Conservation (phyloP, 768 basidiomycete species). For the Hypsizygus marmoreus region DNA sequence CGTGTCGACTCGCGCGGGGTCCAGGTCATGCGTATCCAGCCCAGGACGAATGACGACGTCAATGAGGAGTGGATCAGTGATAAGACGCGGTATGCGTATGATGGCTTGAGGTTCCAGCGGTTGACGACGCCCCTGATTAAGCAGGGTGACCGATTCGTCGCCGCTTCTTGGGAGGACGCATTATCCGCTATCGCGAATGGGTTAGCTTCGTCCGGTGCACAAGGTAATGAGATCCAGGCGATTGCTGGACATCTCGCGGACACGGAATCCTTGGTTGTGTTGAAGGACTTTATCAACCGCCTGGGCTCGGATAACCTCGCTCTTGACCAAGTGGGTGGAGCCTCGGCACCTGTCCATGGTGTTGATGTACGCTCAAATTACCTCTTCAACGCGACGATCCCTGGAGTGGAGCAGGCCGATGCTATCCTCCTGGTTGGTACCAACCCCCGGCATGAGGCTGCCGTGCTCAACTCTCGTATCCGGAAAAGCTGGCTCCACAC, state of each 20-base stretch:
- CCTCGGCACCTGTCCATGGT: conserved; percentile 70
- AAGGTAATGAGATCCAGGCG: conserved; percentile 91
- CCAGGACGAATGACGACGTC: conserved; percentile 94
- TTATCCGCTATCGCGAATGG: conserved; percentile 78
- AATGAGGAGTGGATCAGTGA: conserved; percentile 99
- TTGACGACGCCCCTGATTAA: conserved; percentile 90
- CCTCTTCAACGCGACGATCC: conserved; percentile 92
- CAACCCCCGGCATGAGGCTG: conserved; percentile 96
- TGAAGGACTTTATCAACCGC: conserved; percentile 91
- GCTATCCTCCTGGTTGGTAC: conserved; percentile 93
- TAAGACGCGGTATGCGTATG: conserved; percentile 97
- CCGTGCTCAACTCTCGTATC: conserved; percentile 96
- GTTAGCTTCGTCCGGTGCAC: conserved; percentile 75
- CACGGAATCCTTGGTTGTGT: conserved; percentile 88
- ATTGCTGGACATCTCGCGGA: conserved; percentile 93
- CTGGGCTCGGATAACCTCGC: conserved; percentile 94
- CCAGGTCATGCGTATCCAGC: conserved; percentile 96
- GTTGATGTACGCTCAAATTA: conserved; percentile 95
- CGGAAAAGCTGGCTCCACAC: conserved; percentile 93
- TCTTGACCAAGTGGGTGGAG: conserved; percentile 73
- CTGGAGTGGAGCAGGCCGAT: conserved; percentile 89
- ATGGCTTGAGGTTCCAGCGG: conserved; percentile 94
- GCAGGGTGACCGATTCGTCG: conserved; percentile 88
- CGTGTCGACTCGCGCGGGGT: conserved; percentile 94
- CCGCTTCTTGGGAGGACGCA: conserved; percentile 91